These are phyloP conservation scores for Pseudogymnoascus sp. DNA, from an alignment of 2,329 filamentous ascomycete species.

Conservation along the genomic window DNA sequence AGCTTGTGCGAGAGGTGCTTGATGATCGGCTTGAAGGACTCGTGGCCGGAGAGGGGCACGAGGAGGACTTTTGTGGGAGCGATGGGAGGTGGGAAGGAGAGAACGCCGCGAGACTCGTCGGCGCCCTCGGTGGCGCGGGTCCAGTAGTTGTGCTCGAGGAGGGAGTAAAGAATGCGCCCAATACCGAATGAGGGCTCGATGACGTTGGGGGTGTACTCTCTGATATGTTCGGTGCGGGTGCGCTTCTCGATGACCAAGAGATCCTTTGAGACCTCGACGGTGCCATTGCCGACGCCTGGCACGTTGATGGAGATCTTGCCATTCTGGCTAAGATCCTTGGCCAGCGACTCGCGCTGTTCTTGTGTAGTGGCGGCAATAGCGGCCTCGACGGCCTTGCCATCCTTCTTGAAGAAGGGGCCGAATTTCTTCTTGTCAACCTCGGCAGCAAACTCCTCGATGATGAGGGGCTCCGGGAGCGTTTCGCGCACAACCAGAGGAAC, in stretches of 20 bases:
- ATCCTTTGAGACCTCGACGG: slow-evolving; percentile 70
- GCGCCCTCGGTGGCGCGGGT: slow-evolving; percentile 60
- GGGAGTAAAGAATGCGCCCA: slow-evolving; percentile 81
- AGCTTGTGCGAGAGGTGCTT: slow-evolving; percentile 66
- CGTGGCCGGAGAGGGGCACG: slow-evolving; percentile 75
- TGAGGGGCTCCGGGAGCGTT: slow-evolving; percentile 65
- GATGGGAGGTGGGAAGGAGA: slow-evolving; percentile 66
- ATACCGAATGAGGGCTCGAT: slow-evolving; percentile 98
- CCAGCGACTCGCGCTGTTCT: slow-evolving; percentile 69
- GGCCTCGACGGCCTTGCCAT: slow-evolving; percentile 75
- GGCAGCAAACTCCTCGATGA: slow-evolving; percentile 78
- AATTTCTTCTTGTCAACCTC: slow-evolving; percentile 94
- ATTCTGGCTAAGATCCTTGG: slow-evolving; percentile 60
- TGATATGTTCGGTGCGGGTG: slow-evolving; percentile 70
- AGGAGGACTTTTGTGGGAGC: slow-evolving; percentile 95
- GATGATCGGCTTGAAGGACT: slow-evolving; percentile 70
- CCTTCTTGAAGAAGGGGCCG: slow-evolving; percentile 90
- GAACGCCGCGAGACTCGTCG: slow-evolving; percentile 75
- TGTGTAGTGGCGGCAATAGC: slow-evolving; percentile 70
- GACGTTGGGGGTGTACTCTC: slow-evolving; percentile 91
- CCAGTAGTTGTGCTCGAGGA: slow-evolving; percentile 96
- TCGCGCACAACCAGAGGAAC: slow-evolving; percentile 78
- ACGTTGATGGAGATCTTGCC: slow-evolving; percentile 75
- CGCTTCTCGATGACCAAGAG: slow-evolving; percentile 76
- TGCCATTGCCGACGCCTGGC: slow-evolving; percentile 54